Evolutionary conservation across 1,284 basidiomycete genomes (phyloP).

Genomic region (Serendipita sp.): DNA sequence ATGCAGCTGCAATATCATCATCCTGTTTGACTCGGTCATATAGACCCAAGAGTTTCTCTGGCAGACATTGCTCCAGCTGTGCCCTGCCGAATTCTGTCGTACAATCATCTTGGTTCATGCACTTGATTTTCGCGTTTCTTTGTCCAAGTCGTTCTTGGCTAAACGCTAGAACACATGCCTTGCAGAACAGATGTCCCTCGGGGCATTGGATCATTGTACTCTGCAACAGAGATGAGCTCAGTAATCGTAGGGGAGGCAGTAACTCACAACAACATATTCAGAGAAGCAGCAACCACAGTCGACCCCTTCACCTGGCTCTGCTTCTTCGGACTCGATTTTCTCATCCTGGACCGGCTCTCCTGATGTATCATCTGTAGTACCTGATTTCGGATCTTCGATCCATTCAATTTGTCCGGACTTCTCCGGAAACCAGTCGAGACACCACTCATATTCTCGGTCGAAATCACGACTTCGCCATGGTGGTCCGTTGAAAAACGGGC

Average conservation of each 20-base stretch:
- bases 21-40: slow-evolving; percentile 64
- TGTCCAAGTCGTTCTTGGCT: slow-evolving; percentile 36
- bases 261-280: slow-evolving; percentile 51
- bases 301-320: slow-evolving; percentile 35
- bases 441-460: slow-evolving; percentile 31
- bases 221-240: slow-evolving; percentile 25
- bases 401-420: neutral
- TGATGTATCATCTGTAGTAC: slow-evolving; percentile 20
- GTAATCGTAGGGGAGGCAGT: slow-evolving; percentile 1
- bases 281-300: slow-evolving; percentile 78
- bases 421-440: slow-evolving; percentile 10
- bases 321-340: slow-evolving; percentile 26
- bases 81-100: slow-evolving; percentile 49
- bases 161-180: slow-evolving; percentile 37
- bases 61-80: slow-evolving; percentile 49
- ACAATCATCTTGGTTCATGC: slow-evolving; percentile 71
- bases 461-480: slow-evolving; percentile 23
- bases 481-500: slow-evolving; percentile 17
- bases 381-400: slow-evolving; percentile 3
- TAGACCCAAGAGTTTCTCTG: slow-evolving; percentile 45
- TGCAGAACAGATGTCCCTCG: slow-evolving; percentile 66
- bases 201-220: slow-evolving; percentile 73
- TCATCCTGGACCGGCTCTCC: slow-evolving; percentile 23
- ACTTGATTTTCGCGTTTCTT: slow-evolving; percentile 41
- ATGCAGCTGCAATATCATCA: slow-evolving; percentile 63